These are phyloP conservation scores for Ogataea paraovalis DNA, from an alignment of 805 yeast genomes.

Conservation along the genomic window DNA sequence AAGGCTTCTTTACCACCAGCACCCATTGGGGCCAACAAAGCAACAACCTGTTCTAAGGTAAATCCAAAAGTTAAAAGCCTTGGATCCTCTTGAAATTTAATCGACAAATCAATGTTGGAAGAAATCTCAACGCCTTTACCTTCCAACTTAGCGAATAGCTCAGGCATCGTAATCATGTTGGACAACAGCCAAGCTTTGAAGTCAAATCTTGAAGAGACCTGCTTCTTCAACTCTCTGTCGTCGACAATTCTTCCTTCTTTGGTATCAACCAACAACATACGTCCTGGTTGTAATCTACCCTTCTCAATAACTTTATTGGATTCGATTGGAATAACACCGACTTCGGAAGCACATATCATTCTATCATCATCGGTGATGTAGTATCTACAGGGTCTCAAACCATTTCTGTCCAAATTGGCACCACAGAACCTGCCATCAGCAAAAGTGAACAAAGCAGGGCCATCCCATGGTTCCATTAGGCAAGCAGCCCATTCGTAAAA, in stretches of 20 bases:
- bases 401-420: conserved; percentile 96
- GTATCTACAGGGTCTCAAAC: conserved; percentile 96
- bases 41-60: conserved; percentile 86
- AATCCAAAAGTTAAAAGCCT: conserved; percentile 84
- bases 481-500: conserved; percentile 99
- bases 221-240: conserved; percentile 78
- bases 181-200: conserved; percentile 92
- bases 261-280: conserved; percentile 93
- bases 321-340: conserved; percentile 90
- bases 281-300: conserved; percentile 94
- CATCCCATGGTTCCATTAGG: conserved; percentile 99
- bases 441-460: conserved; percentile 94
- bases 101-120: conserved; percentile 26
- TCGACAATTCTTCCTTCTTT: conserved; percentile 90
- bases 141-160: conserved; percentile 58
- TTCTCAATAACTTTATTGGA: conserved; percentile 78
- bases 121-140: conserved; percentile 32
- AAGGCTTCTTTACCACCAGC: conserved; percentile 86
- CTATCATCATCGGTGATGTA: conserved; percentile 92
- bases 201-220: conserved; percentile 79
- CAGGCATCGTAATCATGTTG: conserved; percentile 79
- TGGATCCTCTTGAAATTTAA: conserved; percentile 73
- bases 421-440: conserved; percentile 98
- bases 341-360: conserved; percentile 97
- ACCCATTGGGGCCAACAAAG: conserved; percentile 92